phyloP scores from a whole-genome alignment of 139 green algal species.

The Yamagishiella unicocca region DNA sequence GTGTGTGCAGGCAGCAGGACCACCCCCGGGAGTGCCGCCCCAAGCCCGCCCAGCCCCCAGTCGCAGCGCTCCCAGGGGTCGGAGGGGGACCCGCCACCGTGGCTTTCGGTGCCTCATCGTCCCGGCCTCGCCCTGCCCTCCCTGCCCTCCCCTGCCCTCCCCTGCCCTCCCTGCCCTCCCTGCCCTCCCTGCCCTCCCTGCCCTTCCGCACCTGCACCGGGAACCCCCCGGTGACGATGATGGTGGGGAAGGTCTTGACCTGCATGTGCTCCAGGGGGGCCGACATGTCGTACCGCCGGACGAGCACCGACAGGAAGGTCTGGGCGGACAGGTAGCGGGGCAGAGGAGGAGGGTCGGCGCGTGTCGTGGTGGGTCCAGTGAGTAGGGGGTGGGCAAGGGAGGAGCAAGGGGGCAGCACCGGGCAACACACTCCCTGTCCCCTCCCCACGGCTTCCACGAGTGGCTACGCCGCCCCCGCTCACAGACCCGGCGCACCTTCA shows the following conservation, averaged over 20 bases:
- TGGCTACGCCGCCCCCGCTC: neutral
- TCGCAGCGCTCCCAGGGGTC: too few species aligned
- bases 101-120: too few species aligned
- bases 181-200: too few species aligned
- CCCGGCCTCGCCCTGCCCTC: too few species aligned
- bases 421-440: neutral
- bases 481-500: conserved; percentile 6
- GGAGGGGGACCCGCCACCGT: too few species aligned
- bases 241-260: neutral
- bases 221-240: neutral
- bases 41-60: too few species aligned
- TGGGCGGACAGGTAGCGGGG: neutral
- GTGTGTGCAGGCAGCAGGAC: too few species aligned
- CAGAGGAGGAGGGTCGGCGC: too few species aligned
- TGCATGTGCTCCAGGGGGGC: neutral
- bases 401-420: neutral
- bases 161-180: too few species aligned
- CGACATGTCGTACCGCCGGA: conserved; percentile 18
- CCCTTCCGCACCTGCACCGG: conserved; percentile 5
- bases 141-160: too few species aligned
- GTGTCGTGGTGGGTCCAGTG: too few species aligned
- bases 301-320: conserved; percentile 1
- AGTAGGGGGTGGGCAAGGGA: neutral
- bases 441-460: neutral
- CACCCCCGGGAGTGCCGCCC: too few species aligned